A percentile compares a stretch with the other conserved stretches of the same genome.
Evolutionary conservation across 2,329 filamentous ascomycete species (phyloP).

Genomic region (Zelopaecilomyces penicillatus): DNA sequence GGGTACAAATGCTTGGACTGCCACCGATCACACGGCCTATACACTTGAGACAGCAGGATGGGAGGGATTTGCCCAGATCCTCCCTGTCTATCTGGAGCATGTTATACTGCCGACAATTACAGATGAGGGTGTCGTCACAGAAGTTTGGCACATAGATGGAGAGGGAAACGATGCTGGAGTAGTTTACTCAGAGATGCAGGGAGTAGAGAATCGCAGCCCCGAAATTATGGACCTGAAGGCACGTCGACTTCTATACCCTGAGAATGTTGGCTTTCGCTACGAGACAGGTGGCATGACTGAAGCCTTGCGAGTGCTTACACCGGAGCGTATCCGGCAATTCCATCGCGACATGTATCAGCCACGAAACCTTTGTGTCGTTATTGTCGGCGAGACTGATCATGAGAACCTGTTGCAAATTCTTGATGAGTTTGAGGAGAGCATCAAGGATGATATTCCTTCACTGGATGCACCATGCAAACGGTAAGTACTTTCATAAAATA

Average conservation of each 20-base stretch:
- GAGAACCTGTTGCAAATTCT: conserved; percentile 69
- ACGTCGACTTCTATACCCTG: conserved; percentile 73
- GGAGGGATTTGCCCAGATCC: conserved; percentile 91
- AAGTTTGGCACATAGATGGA: conserved; percentile 93
- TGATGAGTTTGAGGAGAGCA: conserved; percentile 80
- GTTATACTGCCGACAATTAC: conserved; percentile 85
- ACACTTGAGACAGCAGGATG: conserved; percentile 92
- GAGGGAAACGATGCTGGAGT: conserved; percentile 92
- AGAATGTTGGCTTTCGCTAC: conserved; percentile 86
- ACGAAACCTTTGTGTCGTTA: conserved; percentile 82
- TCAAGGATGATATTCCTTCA: conserved; percentile 72
- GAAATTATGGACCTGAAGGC: conserved; percentile 85
- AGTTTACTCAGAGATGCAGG: conserved; percentile 99
- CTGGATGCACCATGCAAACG: conserved; percentile 68
- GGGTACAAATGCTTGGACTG: conserved; percentile 93
- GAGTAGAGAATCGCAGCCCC: conserved; percentile 71
- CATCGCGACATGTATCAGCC: conserved; percentile 97
- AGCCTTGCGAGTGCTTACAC: conserved; percentile 73
- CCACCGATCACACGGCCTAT: conserved; percentile 92
- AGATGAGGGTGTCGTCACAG: conserved; percentile 86
- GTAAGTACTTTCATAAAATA: conserved; percentile 16
- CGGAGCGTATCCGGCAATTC: conserved; percentile 87
- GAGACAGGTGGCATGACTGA: conserved; percentile 99
- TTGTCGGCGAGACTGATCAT: conserved; percentile 89
- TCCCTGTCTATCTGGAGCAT: conserved; percentile 94